Evolutionary conservation across 371 early-diverging fungal species (phyloP).

Genomic region (Syncephalastrum monosporum): DNA sequence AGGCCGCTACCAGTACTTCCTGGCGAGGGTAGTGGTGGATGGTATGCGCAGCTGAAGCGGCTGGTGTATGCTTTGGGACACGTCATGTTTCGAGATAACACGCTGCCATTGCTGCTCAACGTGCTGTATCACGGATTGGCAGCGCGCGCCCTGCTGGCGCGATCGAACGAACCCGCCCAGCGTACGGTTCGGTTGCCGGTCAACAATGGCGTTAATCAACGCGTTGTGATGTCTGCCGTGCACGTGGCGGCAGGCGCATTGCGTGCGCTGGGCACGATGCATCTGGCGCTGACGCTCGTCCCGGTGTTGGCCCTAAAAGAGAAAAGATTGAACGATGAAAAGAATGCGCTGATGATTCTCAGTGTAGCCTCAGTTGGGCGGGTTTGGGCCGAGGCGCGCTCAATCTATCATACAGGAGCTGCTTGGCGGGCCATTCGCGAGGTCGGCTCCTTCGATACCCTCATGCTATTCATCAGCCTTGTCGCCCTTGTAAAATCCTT

Average conservation of each 20-base stretch:
- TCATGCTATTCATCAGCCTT: slow-evolving; percentile 22
- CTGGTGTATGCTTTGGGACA: slow-evolving; percentile 6
- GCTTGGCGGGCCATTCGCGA: slow-evolving; percentile 34
- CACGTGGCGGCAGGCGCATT: slow-evolving; percentile 28
- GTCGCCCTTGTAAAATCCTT: slow-evolving; percentile 36
- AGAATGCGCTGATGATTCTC: slow-evolving; percentile 34
- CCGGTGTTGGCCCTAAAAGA: slow-evolving; percentile 34
- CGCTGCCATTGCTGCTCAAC: slow-evolving; percentile 37
- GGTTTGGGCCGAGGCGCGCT: slow-evolving; percentile 22
- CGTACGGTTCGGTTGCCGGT: slow-evolving; percentile 17
- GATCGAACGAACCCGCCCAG: slow-evolving; percentile 18
- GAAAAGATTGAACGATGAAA: slow-evolving; percentile 29
- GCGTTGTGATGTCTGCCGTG: slow-evolving; percentile 4
- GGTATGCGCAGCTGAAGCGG: too few relatives aligned
- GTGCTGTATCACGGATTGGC: slow-evolving; percentile 32
- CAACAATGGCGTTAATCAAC: slow-evolving; percentile 11
- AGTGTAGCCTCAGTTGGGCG: slow-evolving; percentile 36
- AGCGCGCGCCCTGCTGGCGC: slow-evolving; percentile 25
- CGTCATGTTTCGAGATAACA: slow-evolving; percentile 43
- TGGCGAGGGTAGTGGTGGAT: too few relatives aligned
- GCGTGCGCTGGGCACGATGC: slow-evolving; percentile 34
- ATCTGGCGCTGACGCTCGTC: slow-evolving; percentile 33
- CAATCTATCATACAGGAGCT: slow-evolving; percentile 8
- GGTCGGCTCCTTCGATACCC: slow-evolving; percentile 25
- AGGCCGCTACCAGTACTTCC: too few relatives aligned